Percentiles rank a stretch among this genome's conserved stretches.
phyloP scores from a whole-genome alignment of 495 filamentous ascomycete genomes.

The Tuber microsphaerosporum region DNA sequence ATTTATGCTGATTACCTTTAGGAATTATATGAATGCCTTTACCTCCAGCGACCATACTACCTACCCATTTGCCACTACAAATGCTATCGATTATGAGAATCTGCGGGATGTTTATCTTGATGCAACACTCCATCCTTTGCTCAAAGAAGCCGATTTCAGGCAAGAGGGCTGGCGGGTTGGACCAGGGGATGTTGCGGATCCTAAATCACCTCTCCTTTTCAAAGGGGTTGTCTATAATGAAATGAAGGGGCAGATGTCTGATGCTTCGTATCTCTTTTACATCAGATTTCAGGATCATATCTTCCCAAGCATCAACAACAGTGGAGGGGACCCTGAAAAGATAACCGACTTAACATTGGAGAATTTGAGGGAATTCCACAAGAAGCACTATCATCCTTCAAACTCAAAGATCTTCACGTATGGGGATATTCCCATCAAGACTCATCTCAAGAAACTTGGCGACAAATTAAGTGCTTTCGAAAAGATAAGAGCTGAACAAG shows the following conservation, averaged over 20 bases:
- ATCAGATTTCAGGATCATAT: slow-evolving; percentile 91
- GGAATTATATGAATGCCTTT: slow-evolving; percentile 98
- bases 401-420: slow-evolving; percentile 94
- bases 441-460: slow-evolving; percentile 72
- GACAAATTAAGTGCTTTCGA: slow-evolving; percentile 63
- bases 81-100: slow-evolving; percentile 87
- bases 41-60: slow-evolving; percentile 94
- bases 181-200: slow-evolving; percentile 69
- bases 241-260: slow-evolving; percentile 99
- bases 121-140: slow-evolving; percentile 78
- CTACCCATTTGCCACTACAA: slow-evolving; percentile 98
- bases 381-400: slow-evolving; percentile 89
- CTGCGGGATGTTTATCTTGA: slow-evolving; percentile 95
- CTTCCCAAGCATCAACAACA: slow-evolving; percentile 87
- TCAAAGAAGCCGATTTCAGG: slow-evolving; percentile 83
- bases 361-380: slow-evolving; percentile 76
- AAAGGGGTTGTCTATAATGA: slow-evolving; percentile 99
- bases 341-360: slow-evolving; percentile 91
- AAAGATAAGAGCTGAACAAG: slow-evolving; percentile 58
- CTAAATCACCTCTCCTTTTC: slow-evolving; percentile 66
- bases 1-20: not conserved
- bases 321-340: slow-evolving; percentile 87
- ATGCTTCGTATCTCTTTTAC: slow-evolving; percentile 91
- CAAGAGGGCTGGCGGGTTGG: slow-evolving; percentile 97
- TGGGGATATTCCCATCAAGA: slow-evolving; percentile 76